These are phyloP conservation scores for Suillus lakei DNA, from an alignment of 768 basidiomycete species.

Conservation along the genomic window DNA sequence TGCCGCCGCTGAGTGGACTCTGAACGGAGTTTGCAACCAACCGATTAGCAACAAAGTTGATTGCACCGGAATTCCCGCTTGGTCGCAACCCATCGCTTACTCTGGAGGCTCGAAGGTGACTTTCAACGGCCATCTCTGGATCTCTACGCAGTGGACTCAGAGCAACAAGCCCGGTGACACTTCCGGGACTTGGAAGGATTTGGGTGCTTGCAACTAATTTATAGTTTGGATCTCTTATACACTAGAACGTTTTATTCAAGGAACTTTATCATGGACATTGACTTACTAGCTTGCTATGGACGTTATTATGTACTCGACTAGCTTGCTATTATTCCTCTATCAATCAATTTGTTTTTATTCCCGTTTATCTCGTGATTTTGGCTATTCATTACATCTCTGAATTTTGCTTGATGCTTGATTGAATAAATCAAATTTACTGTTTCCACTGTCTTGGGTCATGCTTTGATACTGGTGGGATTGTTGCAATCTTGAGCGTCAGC, in stretches of 20 bases:
- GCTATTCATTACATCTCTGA: neutral
- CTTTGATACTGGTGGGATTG: constrained; percentile 43
- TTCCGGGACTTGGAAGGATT: constrained; percentile 31
- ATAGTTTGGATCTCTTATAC: too few species aligned
- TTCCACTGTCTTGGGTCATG: constrained; percentile 62
- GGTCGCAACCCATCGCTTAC: constrained; percentile 24
- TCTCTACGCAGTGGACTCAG: constrained; percentile 27
- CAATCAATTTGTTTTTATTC: neutral
- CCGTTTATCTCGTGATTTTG: neutral
- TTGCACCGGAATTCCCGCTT: constrained; percentile 25
- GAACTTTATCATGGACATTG: neutral
- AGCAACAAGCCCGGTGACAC: constrained; percentile 28
- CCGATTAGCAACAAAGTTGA: constrained; percentile 28
- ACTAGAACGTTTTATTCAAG: neutral
- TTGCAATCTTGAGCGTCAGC: neutral
- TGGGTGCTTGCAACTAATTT: constrained; percentile 23
- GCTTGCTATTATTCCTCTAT: neutral
- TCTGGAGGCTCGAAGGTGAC: constrained; percentile 20
- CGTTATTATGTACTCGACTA: neutral
- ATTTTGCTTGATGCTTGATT: neutral
- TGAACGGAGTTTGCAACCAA: constrained; percentile 16
- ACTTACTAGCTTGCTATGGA: neutral
- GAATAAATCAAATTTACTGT: constrained; percentile 35
- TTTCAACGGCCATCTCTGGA: constrained; percentile 23
- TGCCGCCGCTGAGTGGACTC: constrained; percentile 23